Conservation (phyloP, 306 rosid genomes). For the Sicyos baderoa region DNA sequence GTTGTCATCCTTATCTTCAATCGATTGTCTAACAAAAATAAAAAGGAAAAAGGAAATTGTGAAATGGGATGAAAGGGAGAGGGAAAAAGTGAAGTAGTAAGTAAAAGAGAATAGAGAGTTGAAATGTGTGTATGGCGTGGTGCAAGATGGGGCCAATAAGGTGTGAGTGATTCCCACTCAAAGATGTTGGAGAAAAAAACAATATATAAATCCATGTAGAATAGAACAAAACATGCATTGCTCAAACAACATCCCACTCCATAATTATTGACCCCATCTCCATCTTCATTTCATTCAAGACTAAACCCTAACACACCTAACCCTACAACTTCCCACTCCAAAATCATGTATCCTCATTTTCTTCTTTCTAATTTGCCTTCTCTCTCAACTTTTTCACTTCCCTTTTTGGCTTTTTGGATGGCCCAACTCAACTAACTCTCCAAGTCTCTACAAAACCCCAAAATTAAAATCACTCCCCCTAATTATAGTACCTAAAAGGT, state of each 20-base stretch:
- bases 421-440: neutral
- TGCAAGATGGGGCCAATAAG: neutral
- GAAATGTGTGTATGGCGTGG: neutral
- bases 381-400: too few relatives aligned
- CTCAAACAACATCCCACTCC: neutral
- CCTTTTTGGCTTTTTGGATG: too few relatives aligned
- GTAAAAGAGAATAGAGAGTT: too few relatives aligned
- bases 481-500: neutral
- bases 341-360: too few relatives aligned
- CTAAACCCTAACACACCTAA: too few relatives aligned
- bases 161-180: slow-evolving; percentile 7
- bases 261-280: neutral
- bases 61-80: neutral
- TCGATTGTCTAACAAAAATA: too few relatives aligned
- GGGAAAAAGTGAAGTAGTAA: neutral
- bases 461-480: neutral
- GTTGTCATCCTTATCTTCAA: too few relatives aligned
- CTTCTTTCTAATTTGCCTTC: too few relatives aligned
- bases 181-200: neutral
- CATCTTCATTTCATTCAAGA: too few relatives aligned
- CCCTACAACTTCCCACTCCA: too few relatives aligned
- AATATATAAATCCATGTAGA: neutral
- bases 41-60: too few relatives aligned
- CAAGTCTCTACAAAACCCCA: neutral
- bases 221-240: neutral